phyloP scores from a whole-genome alignment of 495 filamentous ascomycete genomes.

The Tuber umbilicatum region DNA sequence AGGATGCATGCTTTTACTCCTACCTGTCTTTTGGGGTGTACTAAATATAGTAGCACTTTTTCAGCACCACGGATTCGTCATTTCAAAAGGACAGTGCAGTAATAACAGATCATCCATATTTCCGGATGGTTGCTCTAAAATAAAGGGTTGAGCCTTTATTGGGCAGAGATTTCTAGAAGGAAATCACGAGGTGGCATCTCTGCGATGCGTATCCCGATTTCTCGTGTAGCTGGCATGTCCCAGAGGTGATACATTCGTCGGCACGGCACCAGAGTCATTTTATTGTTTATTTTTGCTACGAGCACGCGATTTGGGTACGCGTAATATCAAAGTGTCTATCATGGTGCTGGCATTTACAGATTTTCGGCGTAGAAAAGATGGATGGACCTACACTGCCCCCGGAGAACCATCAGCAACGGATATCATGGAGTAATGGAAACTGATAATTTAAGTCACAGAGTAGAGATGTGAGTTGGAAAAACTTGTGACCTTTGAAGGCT shows the following conservation, averaged over 20 bases:
- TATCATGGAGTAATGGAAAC: background rate
- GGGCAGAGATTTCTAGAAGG: background rate
- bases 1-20: background rate
- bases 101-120: background rate
- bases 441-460: background rate
- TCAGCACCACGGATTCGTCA: background rate
- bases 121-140: background rate
- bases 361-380: background rate
- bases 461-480: background rate
- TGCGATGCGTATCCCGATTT: background rate
- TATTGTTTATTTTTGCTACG: background rate
- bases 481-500: background rate
- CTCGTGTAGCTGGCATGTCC: background rate
- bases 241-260: background rate
- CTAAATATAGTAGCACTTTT: conserved; percentile 2
- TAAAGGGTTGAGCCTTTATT: background rate
- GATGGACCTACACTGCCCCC: background rate
- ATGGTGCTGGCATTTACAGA: background rate
- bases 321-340: background rate
- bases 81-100: background rate
- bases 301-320: background rate
- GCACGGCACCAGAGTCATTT: background rate
- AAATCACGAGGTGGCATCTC: background rate
- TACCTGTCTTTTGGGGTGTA: background rate
- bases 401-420: background rate